Evolutionary conservation across 2,329 filamentous ascomycete genomes (phyloP), one percentile per base, ranked within the genome.

Genomic region (Arthrobotrys conoides): DNA sequence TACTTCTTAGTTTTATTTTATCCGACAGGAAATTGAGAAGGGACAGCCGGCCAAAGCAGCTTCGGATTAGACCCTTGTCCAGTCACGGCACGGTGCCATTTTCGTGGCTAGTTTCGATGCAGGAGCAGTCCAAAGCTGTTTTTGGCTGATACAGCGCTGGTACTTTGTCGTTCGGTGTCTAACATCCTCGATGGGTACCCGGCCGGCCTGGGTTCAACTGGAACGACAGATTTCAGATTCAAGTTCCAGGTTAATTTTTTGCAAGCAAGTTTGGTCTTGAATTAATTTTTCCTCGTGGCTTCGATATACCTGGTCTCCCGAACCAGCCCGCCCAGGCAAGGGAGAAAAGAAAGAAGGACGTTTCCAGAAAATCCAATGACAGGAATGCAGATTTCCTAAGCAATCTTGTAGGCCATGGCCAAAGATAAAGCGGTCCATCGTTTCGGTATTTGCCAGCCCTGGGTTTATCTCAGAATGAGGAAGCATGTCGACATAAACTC

Each of bases 11-110:
- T 66, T 2, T 63, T 24, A 71, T 71, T 77, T 76, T 77, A 77
- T 77, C 73, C 73, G 73, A 77, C 36, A 77, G 67, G 73, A 77
- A 77, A 77, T 77, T 76, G 36, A 71, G 67, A 63, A 71, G 73
- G 73, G 73, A 77, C 67, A 66, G 38, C 72, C 51, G 64, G 67
- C 71, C 66, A 71, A 49, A 66, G 49, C 38, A 38, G 61, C 41
- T 46, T 38, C 73, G 51, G 63, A 63, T 41, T 20, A 27, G 51
- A 77, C 66, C 73, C 73, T 53, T 67, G 73, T 69, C 36, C 38
- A 71, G 27, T 71, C 66, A 69, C 57, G 49, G 61, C 72, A 67
- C 59, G 48, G 72, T 71, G 41, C 51, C 30, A 61, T 76, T 76
- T 76, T 69, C 65, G 64, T 75, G 53, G 71, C 71, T 75, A 75